phyloP scores from a whole-genome alignment of 1,139 yeast species.

The Spathaspora sp. region DNA sequence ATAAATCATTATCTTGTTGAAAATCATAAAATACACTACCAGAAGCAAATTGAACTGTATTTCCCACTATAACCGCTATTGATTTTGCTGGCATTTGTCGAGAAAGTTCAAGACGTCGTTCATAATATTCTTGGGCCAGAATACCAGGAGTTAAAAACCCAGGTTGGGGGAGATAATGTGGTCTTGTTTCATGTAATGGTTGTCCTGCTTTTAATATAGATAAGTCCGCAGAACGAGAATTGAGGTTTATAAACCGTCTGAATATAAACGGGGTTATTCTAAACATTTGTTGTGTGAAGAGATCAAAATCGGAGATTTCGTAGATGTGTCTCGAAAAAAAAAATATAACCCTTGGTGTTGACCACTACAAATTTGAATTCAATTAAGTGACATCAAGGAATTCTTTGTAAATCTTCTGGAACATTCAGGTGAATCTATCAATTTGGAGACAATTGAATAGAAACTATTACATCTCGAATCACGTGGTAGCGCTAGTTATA shows the following conservation, averaged over 20 bases:
- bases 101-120: constrained; percentile 62
- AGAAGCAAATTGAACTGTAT: constrained; percentile 71
- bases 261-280: neutral
- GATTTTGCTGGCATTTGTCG: constrained; percentile 60
- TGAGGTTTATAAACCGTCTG: constrained; percentile 9
- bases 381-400: too few relatives aligned
- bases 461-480: too few relatives aligned
- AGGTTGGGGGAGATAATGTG: constrained; percentile 61
- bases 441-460: too few relatives aligned
- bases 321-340: neutral
- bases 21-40: constrained; percentile 90
- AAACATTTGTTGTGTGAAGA: neutral
- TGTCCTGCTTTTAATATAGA: constrained; percentile 63
- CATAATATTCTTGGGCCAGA: constrained; percentile 74
- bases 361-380: too few relatives aligned
- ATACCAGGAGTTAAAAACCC: constrained; percentile 92
- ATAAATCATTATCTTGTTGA: constrained; percentile 88
- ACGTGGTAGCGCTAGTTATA: too few relatives aligned
- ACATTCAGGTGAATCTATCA: too few relatives aligned
- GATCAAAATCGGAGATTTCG: neutral
- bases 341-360: too few relatives aligned
- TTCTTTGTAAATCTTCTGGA: too few relatives aligned
- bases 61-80: constrained; percentile 74
- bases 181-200: constrained; percentile 83
- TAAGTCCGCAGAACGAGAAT: constrained; percentile 20